A percentile compares a stretch with the other conserved stretches of the same genome.
phyloP scores from a whole-genome alignment of 2,329 filamentous ascomycete genomes.

The Fusarium haematococcum region DNA sequence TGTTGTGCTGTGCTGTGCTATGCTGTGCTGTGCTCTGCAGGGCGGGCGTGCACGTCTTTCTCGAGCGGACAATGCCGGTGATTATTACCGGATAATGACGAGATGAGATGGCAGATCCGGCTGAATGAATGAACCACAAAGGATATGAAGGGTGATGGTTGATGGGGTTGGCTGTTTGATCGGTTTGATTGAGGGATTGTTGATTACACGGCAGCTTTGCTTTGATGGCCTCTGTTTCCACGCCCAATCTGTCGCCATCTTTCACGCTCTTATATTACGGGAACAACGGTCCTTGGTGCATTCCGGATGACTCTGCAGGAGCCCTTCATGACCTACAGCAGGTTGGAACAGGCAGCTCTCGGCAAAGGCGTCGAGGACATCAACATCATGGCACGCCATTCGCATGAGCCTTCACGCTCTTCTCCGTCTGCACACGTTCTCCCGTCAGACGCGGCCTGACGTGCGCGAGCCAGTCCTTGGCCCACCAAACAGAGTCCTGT shows the following conservation, averaged over 20 bases:
- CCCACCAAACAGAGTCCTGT: slow-evolving; percentile 33
- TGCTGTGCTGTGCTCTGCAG: slow-evolving; percentile 28
- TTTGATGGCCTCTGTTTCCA: slow-evolving; percentile 10
- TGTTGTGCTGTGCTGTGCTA: slow-evolving; percentile 16
- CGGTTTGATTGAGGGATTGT: slow-evolving; percentile 36
- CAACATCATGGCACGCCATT: slow-evolving; percentile 18
- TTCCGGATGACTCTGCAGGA: slow-evolving; percentile 10
- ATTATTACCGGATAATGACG: slow-evolving; percentile 38
- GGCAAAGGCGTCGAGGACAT: background rate
- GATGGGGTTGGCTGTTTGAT: slow-evolving; percentile 34
- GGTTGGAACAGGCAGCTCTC: slow-evolving; percentile 1
- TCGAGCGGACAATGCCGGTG: slow-evolving; percentile 21
- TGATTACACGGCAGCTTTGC: slow-evolving; percentile 1
- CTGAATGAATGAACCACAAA: slow-evolving; percentile 14
- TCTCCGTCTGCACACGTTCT: slow-evolving; percentile 7
- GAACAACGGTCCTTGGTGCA: background rate
- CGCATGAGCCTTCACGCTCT: slow-evolving; percentile 1
- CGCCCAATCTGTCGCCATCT: slow-evolving; percentile 13
- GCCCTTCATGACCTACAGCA: background rate
- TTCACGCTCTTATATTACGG: slow-evolving; percentile 10
- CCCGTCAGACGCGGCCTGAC: slow-evolving; percentile 33
- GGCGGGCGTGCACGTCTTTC: slow-evolving; percentile 9
- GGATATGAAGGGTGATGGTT: slow-evolving; percentile 32
- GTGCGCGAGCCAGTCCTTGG: slow-evolving; percentile 34
- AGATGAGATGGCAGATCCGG: slow-evolving; percentile 35